phyloP scores from a whole-genome alignment of 1,284 basidiomycete species.

The Kalmanozyma brasiliensis region DNA sequence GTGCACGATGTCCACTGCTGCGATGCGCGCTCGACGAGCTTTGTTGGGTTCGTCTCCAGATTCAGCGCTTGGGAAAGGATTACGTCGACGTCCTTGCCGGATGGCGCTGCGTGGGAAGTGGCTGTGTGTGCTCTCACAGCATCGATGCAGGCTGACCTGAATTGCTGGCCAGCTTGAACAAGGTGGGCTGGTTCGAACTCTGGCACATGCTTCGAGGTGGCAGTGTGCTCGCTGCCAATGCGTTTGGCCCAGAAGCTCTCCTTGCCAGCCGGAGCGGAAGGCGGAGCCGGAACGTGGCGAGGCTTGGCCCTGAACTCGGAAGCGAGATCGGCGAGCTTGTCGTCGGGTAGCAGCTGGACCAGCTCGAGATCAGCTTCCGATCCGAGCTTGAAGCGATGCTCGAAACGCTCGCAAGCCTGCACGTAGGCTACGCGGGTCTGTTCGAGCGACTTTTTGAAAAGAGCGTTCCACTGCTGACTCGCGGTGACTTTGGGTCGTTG shows the following conservation, averaged over 20 bases:
- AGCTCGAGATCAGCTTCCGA: constrained; percentile 23
- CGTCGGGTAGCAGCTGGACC: constrained; percentile 1
- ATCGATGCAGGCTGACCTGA: constrained; percentile 25
- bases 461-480: constrained; percentile 22
- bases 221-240: neutral
- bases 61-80: constrained; percentile 27
- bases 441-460: constrained; percentile 24
- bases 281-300: constrained; percentile 10
- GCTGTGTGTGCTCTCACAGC: constrained; percentile 2
- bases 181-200: constrained; percentile 18
- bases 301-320: constrained; percentile 8
- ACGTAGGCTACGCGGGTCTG: constrained; percentile 21
- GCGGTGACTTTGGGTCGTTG: neutral
- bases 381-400: constrained; percentile 14
- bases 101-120: neutral
- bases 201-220: constrained; percentile 1
- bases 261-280: neutral
- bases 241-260: constrained; percentile 10
- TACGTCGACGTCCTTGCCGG: constrained; percentile 9
- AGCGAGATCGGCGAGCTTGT: constrained; percentile 10
- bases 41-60: constrained; percentile 29
- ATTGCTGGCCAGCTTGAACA: constrained; percentile 13
- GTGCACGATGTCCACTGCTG: neutral
- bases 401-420: constrained; percentile 27
- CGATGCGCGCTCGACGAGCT: constrained; percentile 2